These are phyloP conservation scores for Aeminium ludgeri DNA, from an alignment of 495 filamentous ascomycete genomes.

Conservation along the genomic window DNA sequence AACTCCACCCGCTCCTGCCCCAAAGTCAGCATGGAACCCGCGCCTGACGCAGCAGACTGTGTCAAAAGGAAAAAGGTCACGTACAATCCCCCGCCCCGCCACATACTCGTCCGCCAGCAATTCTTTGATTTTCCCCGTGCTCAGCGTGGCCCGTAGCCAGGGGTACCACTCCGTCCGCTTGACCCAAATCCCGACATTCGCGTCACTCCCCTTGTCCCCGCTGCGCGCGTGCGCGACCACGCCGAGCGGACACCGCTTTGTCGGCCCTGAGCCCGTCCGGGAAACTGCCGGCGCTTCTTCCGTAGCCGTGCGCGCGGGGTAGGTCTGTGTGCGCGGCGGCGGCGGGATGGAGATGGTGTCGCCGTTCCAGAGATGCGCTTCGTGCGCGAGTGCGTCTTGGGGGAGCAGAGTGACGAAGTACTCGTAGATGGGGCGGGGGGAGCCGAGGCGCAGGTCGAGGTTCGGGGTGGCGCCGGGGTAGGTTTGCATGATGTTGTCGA, in stretches of 20 bases:
- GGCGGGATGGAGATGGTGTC: conserved; percentile 16
- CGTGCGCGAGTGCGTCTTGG: conserved; percentile 19
- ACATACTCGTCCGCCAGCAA: conserved; percentile 18
- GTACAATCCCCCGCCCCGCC: conserved; percentile 13
- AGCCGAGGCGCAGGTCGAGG: conserved; percentile 21
- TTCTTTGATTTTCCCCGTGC: conserved; percentile 11
- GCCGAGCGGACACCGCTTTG: conserved; percentile 14
- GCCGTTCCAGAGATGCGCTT: conserved; percentile 19
- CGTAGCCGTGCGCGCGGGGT: conserved; percentile 2
- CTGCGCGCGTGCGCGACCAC: conserved; percentile 18
- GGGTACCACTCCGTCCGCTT: conserved; percentile 16
- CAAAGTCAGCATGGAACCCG: no score
- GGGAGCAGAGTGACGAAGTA: conserved; percentile 25
- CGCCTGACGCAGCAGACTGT: no score
- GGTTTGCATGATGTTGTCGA: conserved; percentile 24
- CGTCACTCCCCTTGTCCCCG: conserved; percentile 20
- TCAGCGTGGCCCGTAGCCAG: conserved; percentile 16
- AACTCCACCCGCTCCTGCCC: conserved; percentile 33
- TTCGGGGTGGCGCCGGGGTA: conserved; percentile 27
- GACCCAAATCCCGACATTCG: conserved; percentile 22
- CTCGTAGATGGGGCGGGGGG: conserved; percentile 23
- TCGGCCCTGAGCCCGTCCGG: conserved; percentile 8
- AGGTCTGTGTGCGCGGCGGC: conserved; percentile 14
- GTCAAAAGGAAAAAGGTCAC: conserved; percentile 22
- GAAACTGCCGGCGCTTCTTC: neutral